Evolutionary conservation across 2,329 filamentous ascomycete genomes (phyloP).

Genomic region (Fusarium sp.): DNA sequence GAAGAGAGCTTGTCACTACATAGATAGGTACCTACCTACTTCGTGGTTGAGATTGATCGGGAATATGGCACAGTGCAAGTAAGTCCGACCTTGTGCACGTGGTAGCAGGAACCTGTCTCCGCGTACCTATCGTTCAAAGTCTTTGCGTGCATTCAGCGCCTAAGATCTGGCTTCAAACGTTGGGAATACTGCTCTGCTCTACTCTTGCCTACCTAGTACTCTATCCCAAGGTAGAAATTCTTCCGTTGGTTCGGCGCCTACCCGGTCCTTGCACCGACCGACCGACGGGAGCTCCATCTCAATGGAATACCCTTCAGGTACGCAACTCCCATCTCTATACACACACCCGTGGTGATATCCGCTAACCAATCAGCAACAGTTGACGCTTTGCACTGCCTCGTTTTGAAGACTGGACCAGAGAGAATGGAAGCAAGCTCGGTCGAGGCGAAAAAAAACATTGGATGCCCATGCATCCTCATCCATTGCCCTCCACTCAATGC

Average conservation of each 20-base stretch:
- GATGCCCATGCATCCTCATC: not conserved
- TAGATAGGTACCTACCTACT: not conserved
- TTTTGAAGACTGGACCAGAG: conserved; percentile 4
- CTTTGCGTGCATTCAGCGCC: not conserved
- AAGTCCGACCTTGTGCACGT: not conserved
- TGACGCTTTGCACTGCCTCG: conserved; percentile 35
- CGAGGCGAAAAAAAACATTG: conserved; percentile 23
- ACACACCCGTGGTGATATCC: not conserved
- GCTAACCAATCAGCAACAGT: conserved; percentile 20
- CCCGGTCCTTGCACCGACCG: conserved; percentile 16
- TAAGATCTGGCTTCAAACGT: not conserved
- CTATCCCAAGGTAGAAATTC: conserved; percentile 17
- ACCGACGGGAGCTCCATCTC: not conserved
- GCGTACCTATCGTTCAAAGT: not conserved
- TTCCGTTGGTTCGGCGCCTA: conserved; percentile 13
- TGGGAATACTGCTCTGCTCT: not conserved
- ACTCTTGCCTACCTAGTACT: not conserved
- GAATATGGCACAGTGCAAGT: conserved; percentile 1
- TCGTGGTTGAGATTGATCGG: not conserved
- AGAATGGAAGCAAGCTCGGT: conserved; percentile 1
- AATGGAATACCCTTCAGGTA: not conserved
- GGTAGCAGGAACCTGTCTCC: not conserved
- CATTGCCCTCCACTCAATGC: conserved; percentile 2
- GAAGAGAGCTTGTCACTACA: not conserved
- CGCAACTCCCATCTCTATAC: not conserved